phyloP scores from a whole-genome alignment of 345 rosid genomes.

The Sapria himalayana region DNA sequence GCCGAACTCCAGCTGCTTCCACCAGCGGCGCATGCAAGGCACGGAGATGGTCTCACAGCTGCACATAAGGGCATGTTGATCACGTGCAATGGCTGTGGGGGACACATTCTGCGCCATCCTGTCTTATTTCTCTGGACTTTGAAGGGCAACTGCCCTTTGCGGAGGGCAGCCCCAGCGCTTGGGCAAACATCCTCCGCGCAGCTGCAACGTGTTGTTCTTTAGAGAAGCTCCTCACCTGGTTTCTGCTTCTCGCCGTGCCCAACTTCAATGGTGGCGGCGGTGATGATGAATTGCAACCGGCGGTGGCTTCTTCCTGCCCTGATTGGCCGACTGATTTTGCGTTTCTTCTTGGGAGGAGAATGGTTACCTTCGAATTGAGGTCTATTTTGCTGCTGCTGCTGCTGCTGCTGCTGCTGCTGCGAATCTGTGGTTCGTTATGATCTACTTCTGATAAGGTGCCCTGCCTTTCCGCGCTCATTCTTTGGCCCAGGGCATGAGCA shows the following conservation, averaged over 20 bases:
- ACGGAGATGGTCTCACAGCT: too few relatives aligned
- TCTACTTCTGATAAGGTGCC: conserved; percentile 7
- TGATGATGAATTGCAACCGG: conserved; percentile 4
- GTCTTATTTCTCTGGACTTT: conserved; percentile 14
- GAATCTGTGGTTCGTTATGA: conserved; percentile 7
- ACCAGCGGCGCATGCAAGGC: too few relatives aligned
- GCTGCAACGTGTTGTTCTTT: conserved; percentile 36
- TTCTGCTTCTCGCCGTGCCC: conserved; percentile 9
- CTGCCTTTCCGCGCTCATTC: conserved; percentile 6
- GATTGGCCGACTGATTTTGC: conserved; percentile 4
- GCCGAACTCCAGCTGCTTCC: too few relatives aligned
- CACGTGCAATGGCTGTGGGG: too few relatives aligned
- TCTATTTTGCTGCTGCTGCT: conserved; percentile 10
- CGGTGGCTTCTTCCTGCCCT: conserved; percentile 7
- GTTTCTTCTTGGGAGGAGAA: conserved; percentile 1
- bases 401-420: conserved; percentile 3
- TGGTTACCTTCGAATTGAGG: conserved; percentile 8
- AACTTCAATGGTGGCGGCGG: conserved; percentile 10
- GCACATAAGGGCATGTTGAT: too few relatives aligned
- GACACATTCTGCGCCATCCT: conserved; percentile 6
- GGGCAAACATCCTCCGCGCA: conserved; percentile 47
- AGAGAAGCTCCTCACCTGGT: conserved; percentile 14
- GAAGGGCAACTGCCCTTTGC: conserved; percentile 12
- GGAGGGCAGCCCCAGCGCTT: conserved; percentile 32
- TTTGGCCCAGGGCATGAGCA: conserved; percentile 58